Conservation (phyloP, 768 basidiomycete genomes). For the Tulasnella sp. region DNA sequence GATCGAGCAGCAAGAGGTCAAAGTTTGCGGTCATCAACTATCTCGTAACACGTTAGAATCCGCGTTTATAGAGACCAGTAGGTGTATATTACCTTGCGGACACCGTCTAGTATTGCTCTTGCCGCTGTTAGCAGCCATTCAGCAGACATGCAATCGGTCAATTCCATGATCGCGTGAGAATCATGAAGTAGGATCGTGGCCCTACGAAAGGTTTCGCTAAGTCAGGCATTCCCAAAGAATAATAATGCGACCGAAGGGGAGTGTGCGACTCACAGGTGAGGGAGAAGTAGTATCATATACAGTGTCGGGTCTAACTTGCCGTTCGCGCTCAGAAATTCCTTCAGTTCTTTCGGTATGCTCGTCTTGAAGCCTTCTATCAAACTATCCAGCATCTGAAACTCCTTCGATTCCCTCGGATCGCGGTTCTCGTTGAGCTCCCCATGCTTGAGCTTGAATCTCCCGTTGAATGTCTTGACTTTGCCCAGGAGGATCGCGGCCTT, state of each 20-base stretch:
- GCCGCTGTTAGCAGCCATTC: neutral
- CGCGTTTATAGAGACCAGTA: too few relatives aligned
- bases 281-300: conserved; percentile 31
- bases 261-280: conserved; percentile 20
- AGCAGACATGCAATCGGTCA: neutral
- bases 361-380: conserved; percentile 43
- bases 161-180: conserved; percentile 7
- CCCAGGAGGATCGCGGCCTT: conserved; percentile 59
- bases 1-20: neutral
- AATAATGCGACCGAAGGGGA: too few relatives aligned
- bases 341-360: conserved; percentile 46
- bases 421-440: neutral
- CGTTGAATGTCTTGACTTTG: conserved; percentile 17
- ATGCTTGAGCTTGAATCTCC: conserved; percentile 5
- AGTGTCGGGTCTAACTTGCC: conserved; percentile 44
- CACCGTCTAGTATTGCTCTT: neutral
- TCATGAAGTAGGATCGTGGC: conserved; percentile 6
- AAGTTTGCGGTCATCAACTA: neutral
- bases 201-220: conserved; percentile 1
- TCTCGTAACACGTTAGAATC: neutral
- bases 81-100: neutral
- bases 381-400: conserved; percentile 53
- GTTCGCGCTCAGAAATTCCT: conserved; percentile 37
- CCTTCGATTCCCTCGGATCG: conserved; percentile 49
- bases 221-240: too few relatives aligned